phyloP scores from a whole-genome alignment of 441 rosid genomes.

The Eutrema salsugineum region DNA sequence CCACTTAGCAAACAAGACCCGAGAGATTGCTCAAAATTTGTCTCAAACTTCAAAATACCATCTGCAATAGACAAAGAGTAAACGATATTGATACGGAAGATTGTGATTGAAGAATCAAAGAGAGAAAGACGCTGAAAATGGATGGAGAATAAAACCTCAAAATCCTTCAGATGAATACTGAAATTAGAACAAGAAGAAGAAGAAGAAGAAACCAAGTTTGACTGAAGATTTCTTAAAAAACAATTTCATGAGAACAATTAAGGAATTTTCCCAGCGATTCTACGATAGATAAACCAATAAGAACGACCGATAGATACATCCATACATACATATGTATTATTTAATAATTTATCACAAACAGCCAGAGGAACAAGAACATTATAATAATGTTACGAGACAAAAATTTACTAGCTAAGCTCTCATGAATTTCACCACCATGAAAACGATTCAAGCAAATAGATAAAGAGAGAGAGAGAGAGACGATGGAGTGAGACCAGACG shows the following conservation, averaged over 20 bases:
- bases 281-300: conserved; percentile 15
- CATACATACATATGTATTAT: not conserved
- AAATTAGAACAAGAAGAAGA: not conserved
- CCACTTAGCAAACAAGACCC: not conserved
- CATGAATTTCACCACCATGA: conserved; percentile 25
- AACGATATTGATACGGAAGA: not conserved
- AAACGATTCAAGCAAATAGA: conserved; percentile 14
- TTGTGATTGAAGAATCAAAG: not conserved
- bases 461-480: conserved; percentile 4
- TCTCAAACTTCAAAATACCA: conserved; percentile 5
- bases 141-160: not conserved
- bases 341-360: not conserved
- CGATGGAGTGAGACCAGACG: conserved; percentile 24
- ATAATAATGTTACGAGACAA: not conserved
- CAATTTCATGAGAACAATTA: not conserved
- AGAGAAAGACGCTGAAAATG: not conserved
- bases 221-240: not conserved
- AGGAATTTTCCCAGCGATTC: conserved; percentile 13
- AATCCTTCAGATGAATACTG: not conserved
- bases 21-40: not conserved
- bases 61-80: conserved; percentile 9
- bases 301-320: not conserved
- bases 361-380: not conserved
- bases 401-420: conserved; percentile 10
- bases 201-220: not conserved